These are phyloP conservation scores for Zygosaccharomyces sapae DNA, from an alignment of 1,139 yeast species.

Conservation along the genomic window DNA sequence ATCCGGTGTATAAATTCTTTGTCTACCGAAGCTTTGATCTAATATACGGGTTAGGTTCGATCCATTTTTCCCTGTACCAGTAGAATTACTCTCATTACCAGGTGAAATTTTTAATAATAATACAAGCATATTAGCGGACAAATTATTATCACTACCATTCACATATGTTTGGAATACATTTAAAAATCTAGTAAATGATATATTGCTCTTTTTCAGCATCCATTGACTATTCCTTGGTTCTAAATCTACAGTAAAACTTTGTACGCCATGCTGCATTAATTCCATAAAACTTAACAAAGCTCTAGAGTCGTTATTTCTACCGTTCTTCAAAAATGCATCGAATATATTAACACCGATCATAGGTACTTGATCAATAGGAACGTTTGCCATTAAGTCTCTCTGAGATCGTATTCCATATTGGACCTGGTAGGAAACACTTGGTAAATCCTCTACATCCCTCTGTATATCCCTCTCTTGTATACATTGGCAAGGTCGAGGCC, in stretches of 20 bases:
- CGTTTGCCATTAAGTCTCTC: conserved; percentile 56
- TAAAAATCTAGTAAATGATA: conserved; percentile 44
- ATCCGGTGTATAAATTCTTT: conserved; percentile 37
- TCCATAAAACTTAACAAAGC: conserved; percentile 41
- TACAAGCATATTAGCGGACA: conserved; percentile 52
- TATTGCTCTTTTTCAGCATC: conserved; percentile 54
- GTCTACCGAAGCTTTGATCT: conserved; percentile 16
- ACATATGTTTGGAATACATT: conserved; percentile 41
- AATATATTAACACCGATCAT: conserved; percentile 57
- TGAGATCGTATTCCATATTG: conserved; percentile 55
- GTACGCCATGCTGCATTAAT: conserved; percentile 50
- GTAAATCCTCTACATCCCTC: conserved; percentile 9
- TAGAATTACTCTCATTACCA: conserved; percentile 1
- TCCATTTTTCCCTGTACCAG: conserved; percentile 15
- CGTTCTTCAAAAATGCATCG: conserved; percentile 45
- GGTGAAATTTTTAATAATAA: conserved; percentile 43
- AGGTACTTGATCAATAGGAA: conserved; percentile 55
- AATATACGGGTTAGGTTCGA: conserved; percentile 19
- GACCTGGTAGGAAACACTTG: conserved; percentile 24
- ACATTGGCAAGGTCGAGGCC: conserved; percentile 2
- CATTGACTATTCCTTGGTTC: conserved; percentile 55
- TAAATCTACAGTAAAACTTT: conserved; percentile 54
- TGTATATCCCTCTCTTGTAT: neutral
- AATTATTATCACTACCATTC: conserved; percentile 48
- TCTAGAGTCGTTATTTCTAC: conserved; percentile 46